A percentile compares a stretch with the other conserved stretches of the same genome.
Evolutionary conservation across 129 eudicot species (phyloP).

Genomic region (Cynara cardunculus): DNA sequence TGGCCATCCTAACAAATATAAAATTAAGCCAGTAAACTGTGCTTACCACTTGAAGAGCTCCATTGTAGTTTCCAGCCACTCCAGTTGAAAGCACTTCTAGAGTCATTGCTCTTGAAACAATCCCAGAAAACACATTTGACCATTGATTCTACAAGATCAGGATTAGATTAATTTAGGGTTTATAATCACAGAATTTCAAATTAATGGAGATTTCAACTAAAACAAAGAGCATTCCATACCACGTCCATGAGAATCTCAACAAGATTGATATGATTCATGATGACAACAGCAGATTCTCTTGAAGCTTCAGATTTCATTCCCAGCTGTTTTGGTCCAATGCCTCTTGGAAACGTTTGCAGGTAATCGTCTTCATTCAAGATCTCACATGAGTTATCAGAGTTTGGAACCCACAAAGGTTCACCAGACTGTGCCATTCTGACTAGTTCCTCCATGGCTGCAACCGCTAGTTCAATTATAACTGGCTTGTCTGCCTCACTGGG

Average conservation of each 20-base stretch:
- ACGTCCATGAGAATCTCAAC: constrained; percentile 69
- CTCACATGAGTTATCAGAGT: constrained; percentile 26
- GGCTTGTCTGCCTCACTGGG: constrained; percentile 54
- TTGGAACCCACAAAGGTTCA: constrained; percentile 54
- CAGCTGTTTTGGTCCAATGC: constrained; percentile 31
- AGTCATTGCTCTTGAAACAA: constrained; percentile 59
- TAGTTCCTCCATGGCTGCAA: constrained; percentile 67
- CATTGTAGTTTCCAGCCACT: constrained; percentile 63
- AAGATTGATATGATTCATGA: constrained; percentile 53
- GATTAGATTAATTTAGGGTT: background rate
- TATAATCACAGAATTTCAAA: background rate
- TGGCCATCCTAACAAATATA: background rate
- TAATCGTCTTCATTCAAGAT: constrained; percentile 48
- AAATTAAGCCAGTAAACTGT: background rate
- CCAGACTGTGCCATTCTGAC: constrained; percentile 42
- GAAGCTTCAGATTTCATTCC: constrained; percentile 56
- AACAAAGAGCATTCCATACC: constrained; percentile 22
- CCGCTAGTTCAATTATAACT: constrained; percentile 56
- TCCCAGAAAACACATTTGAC: constrained; percentile 53
- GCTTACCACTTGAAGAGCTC: constrained; percentile 95
- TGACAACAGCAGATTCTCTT: constrained; percentile 43
- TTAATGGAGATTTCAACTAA: background rate
- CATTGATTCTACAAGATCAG: constrained; percentile 47
- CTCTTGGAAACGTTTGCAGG: constrained; percentile 42
- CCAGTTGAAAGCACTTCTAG: constrained; percentile 71